Conservation (phyloP, 768 basidiomycete species). For the Pulveroboletus frians region DNA sequence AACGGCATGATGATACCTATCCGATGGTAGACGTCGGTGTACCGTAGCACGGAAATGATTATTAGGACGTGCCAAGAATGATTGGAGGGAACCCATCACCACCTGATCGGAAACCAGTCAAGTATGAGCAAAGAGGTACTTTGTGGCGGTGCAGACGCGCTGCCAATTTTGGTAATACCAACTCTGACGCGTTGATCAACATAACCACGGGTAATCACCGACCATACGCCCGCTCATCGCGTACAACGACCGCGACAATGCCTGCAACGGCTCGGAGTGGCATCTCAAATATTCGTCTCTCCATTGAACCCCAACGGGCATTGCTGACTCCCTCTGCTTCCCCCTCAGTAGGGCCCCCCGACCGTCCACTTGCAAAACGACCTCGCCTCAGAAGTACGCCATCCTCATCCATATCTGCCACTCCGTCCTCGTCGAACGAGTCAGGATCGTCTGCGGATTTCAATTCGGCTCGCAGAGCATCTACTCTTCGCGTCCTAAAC, state of each 20-base stretch:
- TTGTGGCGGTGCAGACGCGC: too few species aligned
- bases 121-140: too few species aligned
- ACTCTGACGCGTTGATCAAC: slow-evolving; percentile 11
- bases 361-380: slow-evolving; percentile 45
- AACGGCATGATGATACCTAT: slow-evolving; percentile 12
- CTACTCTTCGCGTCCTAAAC: slow-evolving; percentile 49
- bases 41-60: slow-evolving; percentile 13
- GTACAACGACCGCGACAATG: slow-evolving; percentile 11
- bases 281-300: neutral
- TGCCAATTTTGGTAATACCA: slow-evolving; percentile 12
- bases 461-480: slow-evolving; percentile 50
- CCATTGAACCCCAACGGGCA: slow-evolving; percentile 10
- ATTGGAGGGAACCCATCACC: neutral
- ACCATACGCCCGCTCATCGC: slow-evolving; percentile 7
- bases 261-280: slow-evolving; percentile 1
- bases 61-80: neutral
- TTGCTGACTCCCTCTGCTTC: slow-evolving; percentile 27
- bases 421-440: slow-evolving; percentile 25
- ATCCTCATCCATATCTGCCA: slow-evolving; percentile 38
- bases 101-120: neutral
- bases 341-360: slow-evolving; percentile 27
- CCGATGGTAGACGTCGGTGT: slow-evolving; percentile 6
- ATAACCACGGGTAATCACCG: neutral
- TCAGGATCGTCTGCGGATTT: slow-evolving; percentile 36
- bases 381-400: slow-evolving; percentile 44